Conservation (phyloP, 2,329 filamentous ascomycete species). For the Neofusicoccum sp. region DNA sequence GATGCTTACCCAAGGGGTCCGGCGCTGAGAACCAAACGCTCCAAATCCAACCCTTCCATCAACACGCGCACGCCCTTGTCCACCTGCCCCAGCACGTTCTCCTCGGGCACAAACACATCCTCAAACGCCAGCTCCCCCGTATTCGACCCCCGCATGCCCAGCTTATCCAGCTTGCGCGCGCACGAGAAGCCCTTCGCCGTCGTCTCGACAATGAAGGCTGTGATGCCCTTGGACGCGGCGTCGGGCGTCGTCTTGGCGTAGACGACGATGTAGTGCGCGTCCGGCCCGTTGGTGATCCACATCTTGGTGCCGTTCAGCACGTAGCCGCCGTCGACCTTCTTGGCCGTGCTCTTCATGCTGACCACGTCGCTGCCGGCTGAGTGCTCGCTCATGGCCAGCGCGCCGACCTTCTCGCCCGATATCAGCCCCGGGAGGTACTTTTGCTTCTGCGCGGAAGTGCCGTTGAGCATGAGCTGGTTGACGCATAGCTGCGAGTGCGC, state of each 20-base stretch:
- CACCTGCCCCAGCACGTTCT: conserved; percentile 77
- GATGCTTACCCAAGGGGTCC: conserved; percentile 72
- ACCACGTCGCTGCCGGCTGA: conserved; percentile 92
- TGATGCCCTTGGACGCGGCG: conserved; percentile 85
- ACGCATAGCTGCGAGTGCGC: conserved; percentile 96
- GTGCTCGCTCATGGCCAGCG: conserved; percentile 92
- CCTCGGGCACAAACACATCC: conserved; percentile 81
- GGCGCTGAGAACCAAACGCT: conserved; percentile 86
- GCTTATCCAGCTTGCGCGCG: conserved; percentile 90
- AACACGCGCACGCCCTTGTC: conserved; percentile 86
- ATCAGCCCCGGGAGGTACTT: conserved; percentile 81
- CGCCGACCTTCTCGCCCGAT: conserved; percentile 78
- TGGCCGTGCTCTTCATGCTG: conserved; percentile 87
- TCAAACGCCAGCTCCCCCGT: conserved; percentile 94
- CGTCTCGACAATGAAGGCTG: conserved; percentile 85
- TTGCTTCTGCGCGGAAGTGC: conserved; percentile 74
- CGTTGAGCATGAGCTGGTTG: conserved; percentile 94
- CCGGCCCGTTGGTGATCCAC: conserved; percentile 99
- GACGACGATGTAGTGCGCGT: conserved; percentile 91
- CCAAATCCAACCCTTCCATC: conserved; percentile 95
- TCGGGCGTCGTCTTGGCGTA: conserved; percentile 92
- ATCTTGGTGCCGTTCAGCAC: conserved; percentile 90
- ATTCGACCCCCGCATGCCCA: conserved; percentile 96
- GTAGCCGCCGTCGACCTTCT: conserved; percentile 80
- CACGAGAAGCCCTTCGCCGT: conserved; percentile 77